Evolutionary conservation across 345 rosid genomes (phyloP), one percentile per base, ranked within the genome.

Genomic region (Syzygium jambos): DNA sequence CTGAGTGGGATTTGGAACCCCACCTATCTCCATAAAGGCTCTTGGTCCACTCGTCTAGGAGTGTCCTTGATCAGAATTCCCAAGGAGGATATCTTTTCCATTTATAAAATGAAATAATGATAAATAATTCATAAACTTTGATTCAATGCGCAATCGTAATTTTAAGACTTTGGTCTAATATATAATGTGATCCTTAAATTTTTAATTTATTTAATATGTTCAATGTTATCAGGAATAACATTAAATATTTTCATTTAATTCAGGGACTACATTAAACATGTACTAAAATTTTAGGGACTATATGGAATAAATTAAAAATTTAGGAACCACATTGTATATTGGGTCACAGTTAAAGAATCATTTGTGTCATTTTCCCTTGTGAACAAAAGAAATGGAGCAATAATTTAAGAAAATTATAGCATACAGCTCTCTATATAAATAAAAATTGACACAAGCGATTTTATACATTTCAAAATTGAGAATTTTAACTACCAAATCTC

Each of bases 111-210:
- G 46, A 43, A 43, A 43, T 43, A 43, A 43, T 43, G 1, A 43
- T 43, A 43, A 43, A 43, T 43, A 5, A 43, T 43, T 43, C 46
- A 43, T 43, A 43, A 43, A 43, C 6, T 43, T 43, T 43, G 7
- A 5, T 6, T 6, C 1, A 43, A 43, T 6, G 7, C 1, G 1
- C 1, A 43, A 6, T n/a, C 46, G 4, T 6, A 1, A 43, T 43
- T 43, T 0, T 43, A 43, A 43, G 46, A 43, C 46, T 43, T 43
- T 43, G 1, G 1, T 1, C 7, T 1, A 43, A 43, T 43, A 5
- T 43, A 43, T 43, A 43, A 5, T 43, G 7, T 43, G 46, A 1
- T 43, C 1, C 1, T 0, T 43, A 7, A 43, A 43, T 43, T 43
- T 43, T 43, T 43, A 5, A 43, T 43, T 43, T 43, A 1, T 43